These are phyloP conservation scores for Hibiscus mutabilis DNA, from an alignment of 345 rosid genomes.

Conservation along the genomic window DNA sequence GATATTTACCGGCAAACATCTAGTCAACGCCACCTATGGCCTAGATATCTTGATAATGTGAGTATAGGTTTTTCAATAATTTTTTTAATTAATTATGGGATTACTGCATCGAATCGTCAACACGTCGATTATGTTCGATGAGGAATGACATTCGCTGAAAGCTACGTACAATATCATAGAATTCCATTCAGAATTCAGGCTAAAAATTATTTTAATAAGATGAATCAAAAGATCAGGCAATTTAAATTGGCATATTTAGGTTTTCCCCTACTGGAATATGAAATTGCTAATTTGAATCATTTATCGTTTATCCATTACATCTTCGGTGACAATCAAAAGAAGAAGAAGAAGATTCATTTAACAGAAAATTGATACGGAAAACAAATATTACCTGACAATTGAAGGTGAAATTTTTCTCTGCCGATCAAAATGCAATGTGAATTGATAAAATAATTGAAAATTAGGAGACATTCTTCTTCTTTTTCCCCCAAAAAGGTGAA, in stretches of 20 bases:
- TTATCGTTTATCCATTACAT: background rate
- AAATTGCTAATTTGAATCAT: background rate
- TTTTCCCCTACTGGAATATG: background rate
- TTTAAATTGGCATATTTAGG: background rate
- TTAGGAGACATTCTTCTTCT: background rate
- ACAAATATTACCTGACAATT: slow-evolving; percentile 20
- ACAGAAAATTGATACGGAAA: background rate
- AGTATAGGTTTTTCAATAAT: background rate
- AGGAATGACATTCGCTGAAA: background rate
- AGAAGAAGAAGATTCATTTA: background rate
- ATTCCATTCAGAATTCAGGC: background rate
- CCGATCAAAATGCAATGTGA: background rate
- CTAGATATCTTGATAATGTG: background rate
- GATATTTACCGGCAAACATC: background rate
- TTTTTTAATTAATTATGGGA: background rate
- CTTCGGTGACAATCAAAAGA: background rate
- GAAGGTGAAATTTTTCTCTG: slow-evolving; percentile 6
- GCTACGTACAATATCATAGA: background rate
- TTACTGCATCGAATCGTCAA: background rate
- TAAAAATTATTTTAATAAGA: background rate
- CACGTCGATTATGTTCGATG: background rate
- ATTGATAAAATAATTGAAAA: background rate
- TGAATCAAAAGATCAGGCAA: background rate
- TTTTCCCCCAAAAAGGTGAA: background rate
- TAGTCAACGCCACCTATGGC: background rate